These are phyloP conservation scores for Ogataea philodendri DNA, from an alignment of 805 yeast genomes.

Conservation along the genomic window DNA sequence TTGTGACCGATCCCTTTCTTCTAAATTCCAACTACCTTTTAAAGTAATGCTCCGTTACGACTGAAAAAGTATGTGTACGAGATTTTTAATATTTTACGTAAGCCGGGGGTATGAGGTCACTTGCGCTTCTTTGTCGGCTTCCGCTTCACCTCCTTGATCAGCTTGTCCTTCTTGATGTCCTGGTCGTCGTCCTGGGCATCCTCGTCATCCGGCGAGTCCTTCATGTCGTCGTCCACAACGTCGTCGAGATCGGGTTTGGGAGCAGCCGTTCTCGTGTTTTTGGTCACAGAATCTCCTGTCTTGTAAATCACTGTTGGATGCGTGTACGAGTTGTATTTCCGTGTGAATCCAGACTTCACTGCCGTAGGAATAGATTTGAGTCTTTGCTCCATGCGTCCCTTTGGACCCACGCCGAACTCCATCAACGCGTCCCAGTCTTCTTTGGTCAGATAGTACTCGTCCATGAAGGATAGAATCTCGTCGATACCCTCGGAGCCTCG, in stretches of 20 bases:
- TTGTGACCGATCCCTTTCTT: slow-evolving; percentile 8
- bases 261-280: slow-evolving; percentile 28
- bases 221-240: slow-evolving; percentile 57
- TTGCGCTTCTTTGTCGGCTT: slow-evolving; percentile 13
- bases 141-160: slow-evolving; percentile 50
- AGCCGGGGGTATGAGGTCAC: too few relatives aligned
- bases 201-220: slow-evolving; percentile 38
- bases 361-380: slow-evolving; percentile 68
- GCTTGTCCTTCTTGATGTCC: slow-evolving; percentile 59
- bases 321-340: slow-evolving; percentile 67
- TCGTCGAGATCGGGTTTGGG: slow-evolving; percentile 65
- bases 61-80: too few relatives aligned
- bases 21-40: slow-evolving; percentile 9
- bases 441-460: slow-evolving; percentile 77
- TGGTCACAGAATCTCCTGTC: slow-evolving; percentile 60
- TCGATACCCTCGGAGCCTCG: slow-evolving; percentile 63
- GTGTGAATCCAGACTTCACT: slow-evolving; percentile 83
- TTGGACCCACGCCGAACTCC: slow-evolving; percentile 74
- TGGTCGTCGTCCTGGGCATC: slow-evolving; percentile 43
- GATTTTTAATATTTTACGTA: too few relatives aligned
- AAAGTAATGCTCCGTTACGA: slow-evolving; percentile 5
- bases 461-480: slow-evolving; percentile 70
- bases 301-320: slow-evolving; percentile 87
- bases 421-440: slow-evolving; percentile 90
- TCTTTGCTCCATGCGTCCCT: slow-evolving; percentile 39